phyloP scores from a whole-genome alignment of 192 early-diverging fungal species.

The Funneliformis mosseae region DNA sequence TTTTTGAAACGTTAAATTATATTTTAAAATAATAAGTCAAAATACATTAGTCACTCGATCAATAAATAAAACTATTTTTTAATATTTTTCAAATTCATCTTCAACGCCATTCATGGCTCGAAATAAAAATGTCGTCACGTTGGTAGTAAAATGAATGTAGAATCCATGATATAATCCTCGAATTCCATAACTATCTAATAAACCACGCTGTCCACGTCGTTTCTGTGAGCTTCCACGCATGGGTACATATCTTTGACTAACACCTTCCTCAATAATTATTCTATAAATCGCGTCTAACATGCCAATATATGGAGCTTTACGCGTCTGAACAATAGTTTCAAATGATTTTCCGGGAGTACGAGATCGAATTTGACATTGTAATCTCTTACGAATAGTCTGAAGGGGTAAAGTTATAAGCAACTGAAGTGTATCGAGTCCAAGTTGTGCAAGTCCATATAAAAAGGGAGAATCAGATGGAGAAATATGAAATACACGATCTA shows the following conservation, averaged over 20 bases:
- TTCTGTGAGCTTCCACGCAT: slow-evolving; percentile 33
- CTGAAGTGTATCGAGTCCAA: slow-evolving; percentile 73
- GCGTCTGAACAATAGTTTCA: slow-evolving; percentile 65
- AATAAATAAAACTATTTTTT: background rate
- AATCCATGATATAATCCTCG: slow-evolving; percentile 73
- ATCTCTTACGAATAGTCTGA: slow-evolving; percentile 81
- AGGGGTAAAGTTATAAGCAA: slow-evolving; percentile 79
- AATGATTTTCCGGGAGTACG: slow-evolving; percentile 56
- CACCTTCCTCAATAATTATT: slow-evolving; percentile 78
- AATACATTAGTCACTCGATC: too few relatives aligned
- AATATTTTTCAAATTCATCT: slow-evolving; percentile 46
- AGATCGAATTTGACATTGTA: slow-evolving; percentile 80
- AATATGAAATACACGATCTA: slow-evolving; percentile 65
- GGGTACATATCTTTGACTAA: slow-evolving; percentile 39
- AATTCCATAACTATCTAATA: slow-evolving; percentile 57
- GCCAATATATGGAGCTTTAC: slow-evolving; percentile 73
- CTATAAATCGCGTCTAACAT: slow-evolving; percentile 67
- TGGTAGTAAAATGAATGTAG: slow-evolving; percentile 62
- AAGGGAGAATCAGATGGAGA: slow-evolving; percentile 65
- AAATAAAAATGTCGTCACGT: slow-evolving; percentile 62
- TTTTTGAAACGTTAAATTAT: too few relatives aligned
- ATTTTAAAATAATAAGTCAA: too few relatives aligned
- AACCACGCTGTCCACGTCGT: slow-evolving; percentile 32
- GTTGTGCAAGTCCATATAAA: slow-evolving; percentile 58
- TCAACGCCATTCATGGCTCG: slow-evolving; percentile 59